Evolutionary conservation across 2,329 filamentous ascomycete genomes (phyloP).

Genomic region (Trichoderma asperellum): DNA sequence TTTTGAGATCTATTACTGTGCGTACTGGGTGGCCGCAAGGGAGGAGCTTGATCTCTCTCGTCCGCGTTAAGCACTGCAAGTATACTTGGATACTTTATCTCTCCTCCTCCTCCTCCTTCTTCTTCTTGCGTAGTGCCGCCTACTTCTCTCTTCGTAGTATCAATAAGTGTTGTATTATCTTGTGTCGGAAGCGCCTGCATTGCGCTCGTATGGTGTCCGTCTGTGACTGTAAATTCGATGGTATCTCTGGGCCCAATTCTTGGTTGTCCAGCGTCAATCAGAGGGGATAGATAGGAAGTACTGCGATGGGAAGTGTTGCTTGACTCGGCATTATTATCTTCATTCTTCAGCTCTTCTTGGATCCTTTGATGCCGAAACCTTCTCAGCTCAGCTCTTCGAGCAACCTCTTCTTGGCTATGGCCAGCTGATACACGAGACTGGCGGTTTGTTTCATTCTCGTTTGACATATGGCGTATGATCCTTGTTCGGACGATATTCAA

Average conservation of each 20-base stretch:
- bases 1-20: slow-evolving; percentile 21
- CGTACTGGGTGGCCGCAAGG: slow-evolving; percentile 13
- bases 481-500: slow-evolving; percentile 52
- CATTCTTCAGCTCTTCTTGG: slow-evolving; percentile 59
- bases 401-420: slow-evolving; percentile 56
- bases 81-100: neutral
- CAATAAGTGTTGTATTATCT: neutral
- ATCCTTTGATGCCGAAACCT: slow-evolving; percentile 60
- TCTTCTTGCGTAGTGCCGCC: neutral
- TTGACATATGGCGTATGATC: slow-evolving; percentile 52
- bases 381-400: slow-evolving; percentile 59
- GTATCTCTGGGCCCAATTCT: slow-evolving; percentile 52
- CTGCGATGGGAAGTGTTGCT: slow-evolving; percentile 37
- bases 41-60: neutral
- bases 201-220: neutral
- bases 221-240: slow-evolving; percentile 49
- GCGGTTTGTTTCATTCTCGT: slow-evolving; percentile 47
- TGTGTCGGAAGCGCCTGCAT: neutral
- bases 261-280: slow-evolving; percentile 38
- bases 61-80: neutral
- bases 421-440: slow-evolving; percentile 49
- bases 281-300: slow-evolving; percentile 35
- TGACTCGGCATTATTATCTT: slow-evolving; percentile 45
- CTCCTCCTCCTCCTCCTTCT: neutral
- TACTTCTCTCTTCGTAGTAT: neutral